Base-by-base conservation (phyloP, 352 stramenopile genomes). In the Phytopythium kandeliae region DNA sequence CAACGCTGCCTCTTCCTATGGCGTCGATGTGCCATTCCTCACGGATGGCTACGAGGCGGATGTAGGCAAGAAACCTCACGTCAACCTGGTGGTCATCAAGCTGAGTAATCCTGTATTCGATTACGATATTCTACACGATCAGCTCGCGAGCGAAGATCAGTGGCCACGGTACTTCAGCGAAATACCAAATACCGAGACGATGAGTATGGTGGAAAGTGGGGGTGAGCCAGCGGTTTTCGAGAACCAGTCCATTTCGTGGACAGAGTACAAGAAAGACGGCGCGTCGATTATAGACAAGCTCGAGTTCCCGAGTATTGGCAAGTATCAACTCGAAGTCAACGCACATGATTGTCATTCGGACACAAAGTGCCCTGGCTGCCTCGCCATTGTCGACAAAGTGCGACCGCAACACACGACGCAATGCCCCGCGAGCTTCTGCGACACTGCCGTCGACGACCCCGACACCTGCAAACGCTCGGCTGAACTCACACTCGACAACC, bases 371-470 rank as follows among this genome's bases (percentile, higher is more conserved):
- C 43, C 54, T 7, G 78, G 73, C 3, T 89, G 78, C 36, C 49
- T 89, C 4, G 62, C 69, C 0, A 73, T 89, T 17, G 60, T 85
- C 7, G 78, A 89, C 45, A 55, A 75, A 3, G 64, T 66, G 41
- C 75, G 75, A 19, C 78, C 78, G 2, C 54, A 54, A 17, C 47
- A 48, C 31, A 84, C 60, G 1, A 68, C 55, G 0, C 21, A 30
- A 25, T 87, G 78, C 13, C 75, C 75, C 0, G 30, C 24, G 9
- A 63, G 51, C 33, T 75, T 83, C 47, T 74, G 58, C 26, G 77
- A 82, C 34, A 30, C 57, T 9, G 46, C 51, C 0, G 15, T 53
- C 45, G 15, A 65, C 31, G 24, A 48, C 4, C 19, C 34, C 10
- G 37, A 54, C 28, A 41, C 55, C 16, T 37, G 57, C 1, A 35